Evolutionary conservation across 306 rosid genomes (phyloP), one percentile per base, ranked within the genome.

Genomic region (Hippophae rhamnoides): DNA sequence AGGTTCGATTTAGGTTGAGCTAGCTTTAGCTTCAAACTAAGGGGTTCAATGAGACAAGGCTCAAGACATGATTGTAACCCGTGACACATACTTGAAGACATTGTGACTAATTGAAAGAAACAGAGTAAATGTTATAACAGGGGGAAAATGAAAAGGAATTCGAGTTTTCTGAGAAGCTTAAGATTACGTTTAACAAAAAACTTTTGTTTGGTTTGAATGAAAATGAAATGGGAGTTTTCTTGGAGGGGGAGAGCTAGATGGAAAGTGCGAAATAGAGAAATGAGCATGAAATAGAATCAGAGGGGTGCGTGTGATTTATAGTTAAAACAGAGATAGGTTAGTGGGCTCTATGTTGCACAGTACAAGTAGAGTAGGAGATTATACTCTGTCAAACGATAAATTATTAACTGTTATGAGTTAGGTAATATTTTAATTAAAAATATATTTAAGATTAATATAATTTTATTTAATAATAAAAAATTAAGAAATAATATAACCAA

Each of bases 281-380:
- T 31, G 38, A 31, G 38, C 38, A 31, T 31, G 38, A 31, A 31
- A 31, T 31, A 2, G 38, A 31, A 31, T 31, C 38, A 31, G 38
- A 31, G 68, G 72, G 56, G 72, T 46, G 72, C 73, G 56, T 55
- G 54, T 76, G 48, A 80, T 86, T 69, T 89, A 89, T 89, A 84
- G 86, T 70, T 73, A 64, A 23, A 25, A 53, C n/a, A 46, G 48
- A 8, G 62, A 11, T 9, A 49, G 13, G 25, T 44, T 57, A 49
- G 41, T 7, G 1, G 11, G 11, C 38, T 31, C 38, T 31, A 31
- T 31, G 38, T 31, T 31, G 38, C 38, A 31, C 5, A 2, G 38
- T 31, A 4, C 38, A 31, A 31, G 38, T 31, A 31, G 38, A 18
- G 0, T 18, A 18, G 23, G 23, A 18, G 23, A 18, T 18, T 18